Evolutionary conservation across 371 early-diverging fungal genomes (phyloP), one percentile per base, ranked within the genome.

Genomic region (Smittium culicis): DNA sequence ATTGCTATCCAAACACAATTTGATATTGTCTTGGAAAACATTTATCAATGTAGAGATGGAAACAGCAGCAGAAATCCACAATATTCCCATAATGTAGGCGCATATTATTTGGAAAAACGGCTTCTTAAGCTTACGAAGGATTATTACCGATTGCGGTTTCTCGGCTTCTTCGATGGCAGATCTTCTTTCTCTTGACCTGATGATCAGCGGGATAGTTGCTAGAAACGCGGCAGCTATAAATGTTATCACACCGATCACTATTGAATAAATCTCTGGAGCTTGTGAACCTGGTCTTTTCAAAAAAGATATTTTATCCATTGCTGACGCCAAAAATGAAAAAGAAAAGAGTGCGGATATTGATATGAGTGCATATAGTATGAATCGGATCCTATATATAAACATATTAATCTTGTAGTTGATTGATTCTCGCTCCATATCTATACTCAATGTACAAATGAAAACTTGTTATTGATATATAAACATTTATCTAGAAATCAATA

Each of bases 361-460:
- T 45, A 45, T 45, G 45, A 45, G 45, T 5, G 45, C 45, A 20
- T 45, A 45, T 20, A 45, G 5, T 20, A 45, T 5, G 45, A 45
- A 45, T 20, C 45, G 45, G 11, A 45, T 45, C 20, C 20, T 45
- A 20, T 45, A 45, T 20, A 45, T 45, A 20, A 45, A 45, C 45
- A 5, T 20, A 20, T 45, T 45, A 11, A 45, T 45, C 45, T 45
- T 45, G 45, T 45, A 45, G 45, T 20, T 11, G 5, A 45, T 45
- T 45, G 45, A 45, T 11, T 45, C 20, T 45, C 45, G 45, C 20
- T 45, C 45, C 45, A 45, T 45, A n/a, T n/a, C n/a, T 3, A 70
- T 31, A 34, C 55, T 24, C 61, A 71, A 70, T 64, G 25, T 17
- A 8, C 30, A 28, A 64, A 55, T 54, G 16, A 54, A 54, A 54